Evolutionary conservation across 2,329 filamentous ascomycete species (phyloP), one percentile per base, ranked within the genome.

Genomic region (Pseudogymnoascus sp.): DNA sequence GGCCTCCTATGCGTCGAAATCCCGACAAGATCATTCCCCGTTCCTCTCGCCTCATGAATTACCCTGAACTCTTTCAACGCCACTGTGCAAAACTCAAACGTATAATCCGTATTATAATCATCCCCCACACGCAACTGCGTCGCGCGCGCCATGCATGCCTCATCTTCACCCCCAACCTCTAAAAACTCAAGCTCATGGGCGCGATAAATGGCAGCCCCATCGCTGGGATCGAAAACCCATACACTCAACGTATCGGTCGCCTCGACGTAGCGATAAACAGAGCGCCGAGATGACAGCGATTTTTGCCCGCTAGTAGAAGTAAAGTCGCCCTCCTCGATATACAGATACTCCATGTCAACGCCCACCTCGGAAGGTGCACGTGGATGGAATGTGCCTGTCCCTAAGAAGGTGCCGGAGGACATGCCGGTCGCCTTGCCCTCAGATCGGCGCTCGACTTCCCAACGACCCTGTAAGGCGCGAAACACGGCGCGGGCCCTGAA

Each of bases 111-210:
- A 62, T 88, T 79, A 69, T 92, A 92, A 66, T 84, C 84, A 68
- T 92, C 89, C 31, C 88, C 80, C 25, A 85, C 80, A 70, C 89
- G 92, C 25, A 90, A 74, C 79, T 84, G 0, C 87, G 88, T 42
- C 77, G 73, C 84, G 87, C 90, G 0, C 81, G 33, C 51, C 60
- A 48, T n/a, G 31, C 36, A 8, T 58, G 63, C 65, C 10, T 70
- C 65, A 2, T 27, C 41, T 7, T 6, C 41, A 25, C 68, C 65
- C 1, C 67, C 68, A 0, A 77, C 75, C 8, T 76, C 66, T n/a
- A 76, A 63, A 66, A 92, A 89, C 63, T 87, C 81, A n/a, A 92
- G 75, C 65, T 86, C 81, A 68, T 92, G 88, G 72, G 92, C 92
- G 13, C 92, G 76, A 66, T 91, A 89, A 0, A 86, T 85, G 12